These are phyloP conservation scores for Arctium minus DNA, from an alignment of 129 eudicot genomes.

Conservation along the genomic window DNA sequence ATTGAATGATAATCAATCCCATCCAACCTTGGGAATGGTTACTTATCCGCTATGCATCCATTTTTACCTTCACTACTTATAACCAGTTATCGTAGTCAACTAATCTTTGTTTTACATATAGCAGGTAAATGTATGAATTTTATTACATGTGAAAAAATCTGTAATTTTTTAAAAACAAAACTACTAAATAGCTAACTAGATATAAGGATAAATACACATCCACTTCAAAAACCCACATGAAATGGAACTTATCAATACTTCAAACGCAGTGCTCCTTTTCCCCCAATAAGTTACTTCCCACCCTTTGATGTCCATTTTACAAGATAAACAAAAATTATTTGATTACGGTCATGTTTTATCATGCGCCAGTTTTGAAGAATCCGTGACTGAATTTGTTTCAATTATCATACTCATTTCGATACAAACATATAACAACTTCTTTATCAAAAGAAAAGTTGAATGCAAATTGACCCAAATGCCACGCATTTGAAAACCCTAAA, in stretches of 20 bases:
- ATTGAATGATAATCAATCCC: neutral
- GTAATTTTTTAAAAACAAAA: neutral
- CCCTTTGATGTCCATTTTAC: neutral
- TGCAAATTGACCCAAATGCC: neutral
- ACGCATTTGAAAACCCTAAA: neutral
- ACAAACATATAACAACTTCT: neutral
- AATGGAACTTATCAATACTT: neutral
- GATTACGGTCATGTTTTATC: neutral
- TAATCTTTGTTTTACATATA: neutral
- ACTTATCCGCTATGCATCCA: neutral
- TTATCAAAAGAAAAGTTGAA: neutral
- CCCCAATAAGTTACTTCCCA: neutral
- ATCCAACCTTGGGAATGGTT: neutral
- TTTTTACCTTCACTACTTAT: neutral
- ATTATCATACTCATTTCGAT: neutral
- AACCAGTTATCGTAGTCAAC: neutral
- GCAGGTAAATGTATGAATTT: neutral
- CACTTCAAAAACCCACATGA: neutral
- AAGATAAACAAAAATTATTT: neutral
- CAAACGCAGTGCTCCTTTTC: neutral
- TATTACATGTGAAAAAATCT: neutral
- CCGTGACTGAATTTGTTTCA: neutral
- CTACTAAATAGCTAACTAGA: neutral
- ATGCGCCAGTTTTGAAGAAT: neutral
- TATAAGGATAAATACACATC: neutral